phyloP scores from a whole-genome alignment of 345 rosid species.

The Sisymbrium irio region DNA sequence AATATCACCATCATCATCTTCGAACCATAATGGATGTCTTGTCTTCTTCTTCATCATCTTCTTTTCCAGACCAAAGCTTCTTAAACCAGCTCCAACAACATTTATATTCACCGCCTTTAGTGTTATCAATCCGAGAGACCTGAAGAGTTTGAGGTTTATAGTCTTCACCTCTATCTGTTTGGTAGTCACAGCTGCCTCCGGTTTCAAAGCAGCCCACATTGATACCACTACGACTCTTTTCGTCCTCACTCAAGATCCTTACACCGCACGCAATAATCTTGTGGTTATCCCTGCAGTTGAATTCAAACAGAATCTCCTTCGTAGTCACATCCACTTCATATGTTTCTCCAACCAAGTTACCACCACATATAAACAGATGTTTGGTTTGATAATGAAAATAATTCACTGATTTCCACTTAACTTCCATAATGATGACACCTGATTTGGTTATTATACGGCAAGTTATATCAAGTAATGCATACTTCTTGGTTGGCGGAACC shows the following conservation, averaged over 20 bases:
- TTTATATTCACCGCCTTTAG: not conserved
- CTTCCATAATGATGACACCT: not conserved
- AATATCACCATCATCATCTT: not conserved
- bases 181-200: not conserved
- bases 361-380: not conserved
- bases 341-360: not conserved
- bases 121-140: not conserved
- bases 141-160: not conserved
- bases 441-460: not conserved
- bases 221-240: not conserved
- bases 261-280: slow-evolving; percentile 19
- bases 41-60: not conserved
- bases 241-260: not conserved
- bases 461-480: not conserved
- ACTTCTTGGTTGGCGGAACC: not conserved
- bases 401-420: not conserved
- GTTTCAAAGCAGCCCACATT: not conserved
- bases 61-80: not conserved
- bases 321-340: not conserved
- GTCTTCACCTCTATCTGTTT: not conserved
- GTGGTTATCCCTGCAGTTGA: not conserved
- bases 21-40: not conserved
- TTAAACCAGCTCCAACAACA: not conserved
- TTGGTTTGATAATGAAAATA: not conserved
- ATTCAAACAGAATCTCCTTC: not conserved